These are phyloP conservation scores for Aeschynomene evenia DNA, from an alignment of 306 rosid genomes.

Conservation along the genomic window DNA sequence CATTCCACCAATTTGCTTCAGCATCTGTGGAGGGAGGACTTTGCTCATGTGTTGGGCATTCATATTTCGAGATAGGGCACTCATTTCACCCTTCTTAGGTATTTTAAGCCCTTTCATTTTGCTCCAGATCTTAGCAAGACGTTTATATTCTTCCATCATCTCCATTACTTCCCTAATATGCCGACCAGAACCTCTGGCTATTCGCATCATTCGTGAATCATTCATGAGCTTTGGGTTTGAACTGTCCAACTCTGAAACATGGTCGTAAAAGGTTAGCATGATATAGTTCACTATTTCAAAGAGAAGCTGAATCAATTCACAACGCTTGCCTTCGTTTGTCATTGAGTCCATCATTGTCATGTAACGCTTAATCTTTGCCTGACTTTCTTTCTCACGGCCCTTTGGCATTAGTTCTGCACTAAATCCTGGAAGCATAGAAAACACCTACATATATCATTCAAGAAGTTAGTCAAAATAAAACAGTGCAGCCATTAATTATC, in stretches of 20 bases:
- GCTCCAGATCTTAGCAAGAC: constrained; percentile 79
- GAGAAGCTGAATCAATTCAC: background rate
- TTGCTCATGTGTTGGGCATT: constrained; percentile 84
- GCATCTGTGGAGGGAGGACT: constrained; percentile 81
- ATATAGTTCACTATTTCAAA: background rate
- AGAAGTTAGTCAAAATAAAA: constrained; percentile 1
- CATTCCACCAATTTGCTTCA: constrained; percentile 83
- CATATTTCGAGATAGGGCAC: constrained; percentile 67
- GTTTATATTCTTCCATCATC: constrained; percentile 88
- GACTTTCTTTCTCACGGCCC: constrained; percentile 92
- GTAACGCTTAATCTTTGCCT: constrained; percentile 83
- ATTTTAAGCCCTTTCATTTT: constrained; percentile 81
- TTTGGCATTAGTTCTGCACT: constrained; percentile 80
- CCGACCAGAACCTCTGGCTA: constrained; percentile 84
- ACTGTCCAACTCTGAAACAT: constrained; percentile 78
- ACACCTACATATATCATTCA: constrained; percentile 46
- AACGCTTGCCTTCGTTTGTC: background rate
- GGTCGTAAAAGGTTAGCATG: constrained; percentile 24
- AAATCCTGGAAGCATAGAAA: constrained; percentile 77
- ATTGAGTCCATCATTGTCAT: constrained; percentile 95
- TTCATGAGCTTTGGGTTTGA: constrained; percentile 72
- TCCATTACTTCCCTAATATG: constrained; percentile 66
- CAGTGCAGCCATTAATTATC: constrained; percentile 26
- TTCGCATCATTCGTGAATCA: constrained; percentile 76
- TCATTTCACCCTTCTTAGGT: constrained; percentile 82